Conservation (phyloP, 331 rosid species). For the Erythrophleum ivorense region DNA sequence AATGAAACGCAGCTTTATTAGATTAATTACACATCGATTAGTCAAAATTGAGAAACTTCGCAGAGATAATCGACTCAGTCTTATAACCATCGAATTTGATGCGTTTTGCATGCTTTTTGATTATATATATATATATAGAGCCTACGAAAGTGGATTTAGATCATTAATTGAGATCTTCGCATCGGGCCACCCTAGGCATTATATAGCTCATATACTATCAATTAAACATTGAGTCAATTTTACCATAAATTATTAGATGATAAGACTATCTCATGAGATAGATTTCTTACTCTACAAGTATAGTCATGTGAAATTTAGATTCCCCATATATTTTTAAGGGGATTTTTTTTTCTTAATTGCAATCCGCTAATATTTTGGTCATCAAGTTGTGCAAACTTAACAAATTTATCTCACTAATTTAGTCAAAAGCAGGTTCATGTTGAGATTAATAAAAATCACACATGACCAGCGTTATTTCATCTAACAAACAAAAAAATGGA, state of each 20-base stretch:
- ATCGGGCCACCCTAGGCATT: neutral
- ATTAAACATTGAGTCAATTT: neutral
- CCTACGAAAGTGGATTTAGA: neutral
- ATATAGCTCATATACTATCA: neutral
- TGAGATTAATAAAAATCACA: no score
- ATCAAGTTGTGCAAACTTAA: no score
- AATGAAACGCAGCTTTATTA: neutral
- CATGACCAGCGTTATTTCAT: no score
- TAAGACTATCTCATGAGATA: neutral
- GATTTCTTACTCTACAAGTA: neutral
- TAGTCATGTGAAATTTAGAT: neutral
- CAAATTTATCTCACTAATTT: no score
- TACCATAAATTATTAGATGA: neutral
- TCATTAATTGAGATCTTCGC: conserved; percentile 11
- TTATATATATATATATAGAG: neutral
- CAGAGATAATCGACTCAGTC: neutral
- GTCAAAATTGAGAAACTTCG: neutral
- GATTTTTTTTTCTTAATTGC: no score
- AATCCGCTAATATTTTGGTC: no score
- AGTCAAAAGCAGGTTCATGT: no score
- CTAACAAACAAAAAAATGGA: no score
- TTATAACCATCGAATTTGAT: conserved; percentile 1
- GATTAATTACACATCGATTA: neutral
- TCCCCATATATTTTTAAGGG: neutral
- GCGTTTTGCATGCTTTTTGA: neutral